Percentiles rank a stretch among this genome's conserved stretches.
phyloP scores from a whole-genome alignment of 2,329 filamentous ascomycete species.

The Ophiostoma tasmaniense region DNA sequence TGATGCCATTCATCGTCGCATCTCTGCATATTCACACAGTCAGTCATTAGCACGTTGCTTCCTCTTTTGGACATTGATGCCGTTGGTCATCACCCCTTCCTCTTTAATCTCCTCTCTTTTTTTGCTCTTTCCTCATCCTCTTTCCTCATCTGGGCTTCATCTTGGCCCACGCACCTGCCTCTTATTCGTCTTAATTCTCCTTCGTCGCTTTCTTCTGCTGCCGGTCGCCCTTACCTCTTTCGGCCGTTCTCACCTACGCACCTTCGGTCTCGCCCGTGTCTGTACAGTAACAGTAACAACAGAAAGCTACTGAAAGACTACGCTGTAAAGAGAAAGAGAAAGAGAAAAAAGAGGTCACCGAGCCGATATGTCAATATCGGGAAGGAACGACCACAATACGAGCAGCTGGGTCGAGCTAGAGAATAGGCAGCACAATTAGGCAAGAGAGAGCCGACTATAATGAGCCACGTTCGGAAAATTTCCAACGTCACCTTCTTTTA shows the following conservation, averaged over 20 bases:
- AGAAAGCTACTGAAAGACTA: background rate
- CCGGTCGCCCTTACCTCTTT: background rate
- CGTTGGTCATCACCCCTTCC: background rate
- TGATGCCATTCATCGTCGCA: background rate
- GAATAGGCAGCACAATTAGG: background rate
- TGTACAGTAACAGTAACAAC: no score
- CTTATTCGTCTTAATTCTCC: background rate
- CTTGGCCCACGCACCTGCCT: background rate
- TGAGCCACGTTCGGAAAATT: slow-evolving; percentile 2
- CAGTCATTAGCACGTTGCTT: background rate
- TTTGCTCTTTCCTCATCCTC: background rate
- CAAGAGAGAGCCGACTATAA: slow-evolving; percentile 1
- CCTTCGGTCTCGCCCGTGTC: background rate
- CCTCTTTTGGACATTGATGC: background rate
- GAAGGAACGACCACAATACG: background rate
- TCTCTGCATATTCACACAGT: background rate
- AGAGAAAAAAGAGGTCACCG: no score
- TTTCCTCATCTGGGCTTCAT: background rate
- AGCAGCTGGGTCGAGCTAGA: background rate
- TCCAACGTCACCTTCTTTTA: background rate
- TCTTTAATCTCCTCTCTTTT: background rate
- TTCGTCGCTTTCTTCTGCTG: background rate
- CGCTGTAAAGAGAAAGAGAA: background rate
- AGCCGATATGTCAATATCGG: background rate
- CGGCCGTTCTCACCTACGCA: background rate